A percentile compares a stretch with the other conserved stretches of the same genome.
These are phyloP conservation scores for Salix suchowensis DNA, from an alignment of 345 rosid species.

Conservation along the genomic window DNA sequence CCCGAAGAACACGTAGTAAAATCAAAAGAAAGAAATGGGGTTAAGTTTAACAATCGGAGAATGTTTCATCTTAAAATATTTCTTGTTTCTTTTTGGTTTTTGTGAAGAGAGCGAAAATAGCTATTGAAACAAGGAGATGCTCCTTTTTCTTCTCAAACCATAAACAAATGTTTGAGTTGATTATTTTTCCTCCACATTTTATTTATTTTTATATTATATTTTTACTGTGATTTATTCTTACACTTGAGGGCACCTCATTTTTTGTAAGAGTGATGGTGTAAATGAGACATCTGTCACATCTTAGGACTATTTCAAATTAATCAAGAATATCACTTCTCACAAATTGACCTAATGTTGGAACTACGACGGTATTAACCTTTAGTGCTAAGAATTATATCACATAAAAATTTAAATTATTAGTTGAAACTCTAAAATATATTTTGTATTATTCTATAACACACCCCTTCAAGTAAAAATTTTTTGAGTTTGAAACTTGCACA, in stretches of 20 bases:
- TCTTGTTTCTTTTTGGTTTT: slow-evolving; percentile 7
- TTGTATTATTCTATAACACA: no score
- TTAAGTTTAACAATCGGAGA: neutral
- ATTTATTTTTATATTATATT: no score
- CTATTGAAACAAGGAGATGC: slow-evolving; percentile 23
- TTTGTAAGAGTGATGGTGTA: neutral
- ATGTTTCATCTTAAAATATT: neutral
- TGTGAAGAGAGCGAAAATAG: slow-evolving; percentile 28
- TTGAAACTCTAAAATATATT: fast-evolving
- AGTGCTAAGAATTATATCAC: no score
- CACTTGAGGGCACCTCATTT: neutral
- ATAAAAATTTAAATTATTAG: no score
- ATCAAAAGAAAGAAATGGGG: neutral
- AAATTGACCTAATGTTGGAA: no score
- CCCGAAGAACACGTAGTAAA: neutral
- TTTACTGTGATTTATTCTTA: neutral
- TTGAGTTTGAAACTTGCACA: no score
- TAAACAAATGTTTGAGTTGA: slow-evolving; percentile 10
- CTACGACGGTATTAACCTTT: no score
- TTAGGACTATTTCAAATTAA: neutral
- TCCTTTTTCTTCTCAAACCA: slow-evolving; percentile 19
- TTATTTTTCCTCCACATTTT: neutral
- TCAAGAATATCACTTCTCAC: no score
- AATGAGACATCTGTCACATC: neutral
- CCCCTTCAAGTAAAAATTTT: fast-evolving